Percentiles rank a stretch among this genome's conserved stretches.
phyloP scores from a whole-genome alignment of 148 eudicot genomes.

The Oxyria digyna region DNA sequence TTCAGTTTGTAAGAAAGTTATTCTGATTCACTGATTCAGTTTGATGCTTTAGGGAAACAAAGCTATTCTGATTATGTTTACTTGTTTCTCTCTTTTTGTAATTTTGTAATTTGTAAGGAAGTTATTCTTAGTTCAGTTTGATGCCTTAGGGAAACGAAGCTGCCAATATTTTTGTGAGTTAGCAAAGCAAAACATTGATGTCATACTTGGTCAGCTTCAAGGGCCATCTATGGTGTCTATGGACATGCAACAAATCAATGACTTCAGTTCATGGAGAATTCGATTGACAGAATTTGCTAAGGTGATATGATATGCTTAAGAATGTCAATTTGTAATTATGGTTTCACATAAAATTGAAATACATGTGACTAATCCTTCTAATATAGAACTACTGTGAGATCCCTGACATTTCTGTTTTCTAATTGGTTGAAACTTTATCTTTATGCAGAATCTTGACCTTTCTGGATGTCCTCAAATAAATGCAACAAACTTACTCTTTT shows the following conservation, averaged over 20 bases:
- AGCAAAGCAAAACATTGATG: slow-evolving; percentile 34
- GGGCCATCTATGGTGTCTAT: slow-evolving; percentile 13
- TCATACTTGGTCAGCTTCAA: slow-evolving; percentile 18
- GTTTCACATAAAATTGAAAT: background rate
- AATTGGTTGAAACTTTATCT: slow-evolving; percentile 5
- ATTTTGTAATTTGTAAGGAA: background rate
- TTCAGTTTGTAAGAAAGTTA: too few relatives aligned
- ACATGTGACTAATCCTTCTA: background rate
- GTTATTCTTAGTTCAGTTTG: background rate
- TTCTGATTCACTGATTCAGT: too few relatives aligned
- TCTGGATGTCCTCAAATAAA: slow-evolving; percentile 77
- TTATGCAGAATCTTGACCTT: slow-evolving; percentile 69
- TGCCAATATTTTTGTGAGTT: slow-evolving; percentile 38
- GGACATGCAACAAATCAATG: slow-evolving; percentile 17
- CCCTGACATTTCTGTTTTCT: background rate
- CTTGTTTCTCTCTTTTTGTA: background rate
- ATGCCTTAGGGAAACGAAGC: slow-evolving; percentile 41
- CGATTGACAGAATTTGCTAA: slow-evolving; percentile 59
- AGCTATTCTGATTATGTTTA: background rate
- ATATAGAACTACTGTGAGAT: background rate
- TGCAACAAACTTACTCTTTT: slow-evolving; percentile 27
- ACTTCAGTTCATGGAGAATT: slow-evolving; percentile 27
- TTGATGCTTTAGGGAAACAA: too few relatives aligned
- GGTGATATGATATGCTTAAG: slow-evolving; percentile 24
- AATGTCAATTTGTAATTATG: background rate